Base-by-base conservation (phyloP, 1,139 yeast genomes). In the Zhuliangozyma parablackwelliae region DNA sequence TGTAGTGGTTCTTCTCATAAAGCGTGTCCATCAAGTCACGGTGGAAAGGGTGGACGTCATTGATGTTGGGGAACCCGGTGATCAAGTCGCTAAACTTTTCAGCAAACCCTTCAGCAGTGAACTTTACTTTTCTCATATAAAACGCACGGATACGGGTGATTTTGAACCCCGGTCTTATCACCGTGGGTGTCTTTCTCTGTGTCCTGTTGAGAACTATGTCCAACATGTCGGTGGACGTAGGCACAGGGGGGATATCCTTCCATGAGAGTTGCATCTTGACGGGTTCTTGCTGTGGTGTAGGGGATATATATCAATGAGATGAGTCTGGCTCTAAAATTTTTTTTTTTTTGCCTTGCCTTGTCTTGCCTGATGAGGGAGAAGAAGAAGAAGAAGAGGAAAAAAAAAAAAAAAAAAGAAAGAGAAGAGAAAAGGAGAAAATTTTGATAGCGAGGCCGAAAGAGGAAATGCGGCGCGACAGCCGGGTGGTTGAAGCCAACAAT, bases 1-100 rank as follows among this genome's bases (percentile, higher is more conserved):
- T 92, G 72, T 90, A 92, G 63, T 92, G 99, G 63, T 92, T 92
- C 70, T 94, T 90, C 65, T 92, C 98, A 64, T 94, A 92, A 54
- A 92, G 75, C 13, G 98, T 92, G 63, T 92, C 97, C 89, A 92
- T 86, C 61, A 92, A 75, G 67, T 92, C 98, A 61, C 97, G 78
- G 67, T 92, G 98, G 75, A 92, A 92, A 3, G 99, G 99, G 61
- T 92, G 99, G 43, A 92, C 87, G 59, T 94, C 98, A 62, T 94
- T 90, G 49, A 92, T 87, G 61, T 92, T 87, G 44, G 99, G 99
- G 70, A 92, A 92, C 8, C 96, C 94, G 41, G 78, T 75, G 41
- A 92, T 70, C 46, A 92, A 69, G 50, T 88, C 96, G 46, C 79
- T 82, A 51, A 90, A 82, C 69, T 92, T 92, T 63, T 92, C 98